Evolutionary conservation across 2,329 filamentous ascomycete species (phyloP).

Genomic region (Incumbomyces lentus): DNA sequence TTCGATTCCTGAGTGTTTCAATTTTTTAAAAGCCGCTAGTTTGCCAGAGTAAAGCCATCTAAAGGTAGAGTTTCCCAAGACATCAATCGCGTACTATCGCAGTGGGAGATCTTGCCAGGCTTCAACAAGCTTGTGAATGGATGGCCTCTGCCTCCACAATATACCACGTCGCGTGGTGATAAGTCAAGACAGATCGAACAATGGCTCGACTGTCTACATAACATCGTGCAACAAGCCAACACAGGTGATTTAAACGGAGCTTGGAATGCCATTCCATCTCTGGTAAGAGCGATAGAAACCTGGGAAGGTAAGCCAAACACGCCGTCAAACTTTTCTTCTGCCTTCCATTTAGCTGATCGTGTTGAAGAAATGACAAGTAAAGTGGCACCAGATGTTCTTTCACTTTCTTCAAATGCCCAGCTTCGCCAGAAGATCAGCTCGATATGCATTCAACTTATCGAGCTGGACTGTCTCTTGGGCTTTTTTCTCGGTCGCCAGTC

Average conservation of each 20-base stretch:
- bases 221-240: background rate
- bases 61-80: too few relatives aligned
- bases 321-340: background rate
- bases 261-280: background rate
- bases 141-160: too few relatives aligned
- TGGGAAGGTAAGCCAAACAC: background rate
- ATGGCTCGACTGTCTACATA: background rate
- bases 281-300: background rate
- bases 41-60: background rate
- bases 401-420: background rate
- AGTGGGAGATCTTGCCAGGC: too few relatives aligned
- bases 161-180: too few relatives aligned
- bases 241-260: background rate
- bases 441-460: background rate
- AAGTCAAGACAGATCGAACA: background rate
- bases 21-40: background rate
- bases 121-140: too few relatives aligned
- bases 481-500: conserved; percentile 6
- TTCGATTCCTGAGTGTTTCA: background rate
- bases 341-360: background rate
- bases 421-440: background rate
- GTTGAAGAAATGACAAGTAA: too few relatives aligned
- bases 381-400: background rate
- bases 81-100: too few relatives aligned
- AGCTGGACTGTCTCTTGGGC: background rate